These are phyloP conservation scores for Alternaria burnsii DNA, from an alignment of 2,329 filamentous ascomycete genomes.

Conservation along the genomic window DNA sequence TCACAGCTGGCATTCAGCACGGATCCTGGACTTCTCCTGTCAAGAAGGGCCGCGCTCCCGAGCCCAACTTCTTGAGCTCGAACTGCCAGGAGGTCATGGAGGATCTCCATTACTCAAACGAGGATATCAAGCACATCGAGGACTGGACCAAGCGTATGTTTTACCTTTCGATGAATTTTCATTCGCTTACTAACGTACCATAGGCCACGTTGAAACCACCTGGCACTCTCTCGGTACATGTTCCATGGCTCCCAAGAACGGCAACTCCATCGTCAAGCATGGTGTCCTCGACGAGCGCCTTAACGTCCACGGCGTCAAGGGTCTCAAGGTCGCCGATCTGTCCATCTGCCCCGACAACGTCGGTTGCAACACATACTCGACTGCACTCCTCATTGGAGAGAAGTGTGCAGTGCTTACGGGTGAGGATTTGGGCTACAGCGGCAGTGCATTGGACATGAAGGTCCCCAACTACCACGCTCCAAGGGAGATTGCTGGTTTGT, in stretches of 20 bases:
- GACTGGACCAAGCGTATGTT: constrained; percentile 63
- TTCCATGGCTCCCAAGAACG: constrained; percentile 78
- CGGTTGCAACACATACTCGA: constrained; percentile 68
- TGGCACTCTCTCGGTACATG: constrained; percentile 76
- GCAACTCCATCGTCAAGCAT: constrained; percentile 82
- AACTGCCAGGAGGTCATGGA: constrained; percentile 68
- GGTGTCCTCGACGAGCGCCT: constrained; percentile 79
- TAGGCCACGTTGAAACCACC: constrained; percentile 74
- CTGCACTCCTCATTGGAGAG: constrained; percentile 78
- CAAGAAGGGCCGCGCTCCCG: constrained; percentile 61
- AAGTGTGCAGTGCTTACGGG: constrained; percentile 74
- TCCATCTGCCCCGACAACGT: constrained; percentile 82
- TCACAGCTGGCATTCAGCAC: constrained; percentile 76
- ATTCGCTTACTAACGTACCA: not conserved
- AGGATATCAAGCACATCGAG: constrained; percentile 71
- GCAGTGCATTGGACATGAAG: constrained; percentile 78
- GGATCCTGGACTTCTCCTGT: constrained; percentile 73
- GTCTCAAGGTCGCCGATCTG: constrained; percentile 79
- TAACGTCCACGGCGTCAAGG: constrained; percentile 79
- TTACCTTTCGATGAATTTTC: not conserved
- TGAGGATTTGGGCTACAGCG: constrained; percentile 78
- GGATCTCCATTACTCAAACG: constrained; percentile 70
- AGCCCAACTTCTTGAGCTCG: constrained; percentile 66
- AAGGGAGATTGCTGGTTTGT: constrained; percentile 54
- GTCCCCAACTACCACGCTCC: constrained; percentile 63